phyloP scores from a whole-genome alignment of 345 rosid species.

The Diplotaxis tenuifolia region DNA sequence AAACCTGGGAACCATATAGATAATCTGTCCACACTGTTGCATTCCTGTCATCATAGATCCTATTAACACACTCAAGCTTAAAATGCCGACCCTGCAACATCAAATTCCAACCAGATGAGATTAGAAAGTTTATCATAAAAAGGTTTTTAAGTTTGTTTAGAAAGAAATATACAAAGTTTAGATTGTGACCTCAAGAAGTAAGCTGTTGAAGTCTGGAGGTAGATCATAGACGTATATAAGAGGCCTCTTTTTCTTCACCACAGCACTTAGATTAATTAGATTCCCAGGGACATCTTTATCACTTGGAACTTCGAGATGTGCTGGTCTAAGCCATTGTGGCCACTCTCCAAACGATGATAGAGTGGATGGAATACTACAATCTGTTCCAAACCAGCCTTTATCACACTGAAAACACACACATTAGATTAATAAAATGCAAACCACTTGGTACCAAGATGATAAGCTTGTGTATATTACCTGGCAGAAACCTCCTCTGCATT shows the following conservation, averaged over 20 bases:
- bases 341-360: conserved; percentile 68
- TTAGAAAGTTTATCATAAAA: neutral
- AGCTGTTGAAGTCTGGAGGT: conserved; percentile 87
- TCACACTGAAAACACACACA: conserved; percentile 55
- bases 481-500: conserved; percentile 94
- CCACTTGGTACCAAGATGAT: neutral
- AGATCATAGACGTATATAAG: conserved; percentile 92
- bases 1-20: conserved; percentile 91
- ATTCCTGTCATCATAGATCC: conserved; percentile 76
- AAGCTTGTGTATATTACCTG: conserved; percentile 50
- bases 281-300: conserved; percentile 36
- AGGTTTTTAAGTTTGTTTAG: neutral
- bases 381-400: conserved; percentile 87
- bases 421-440: neutral
- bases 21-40: conserved; percentile 87
- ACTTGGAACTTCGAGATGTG: conserved; percentile 66
- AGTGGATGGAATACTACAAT: conserved; percentile 87
- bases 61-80: conserved; percentile 82
- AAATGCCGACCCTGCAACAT: conserved; percentile 80
- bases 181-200: conserved; percentile 83
- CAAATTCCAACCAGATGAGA: conserved; percentile 24
- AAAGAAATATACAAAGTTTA: conserved; percentile 1
- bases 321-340: conserved; percentile 95
- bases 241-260: conserved; percentile 77
- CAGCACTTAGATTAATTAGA: conserved; percentile 57